Percentiles rank a stretch among this genome's conserved stretches.
These are phyloP conservation scores for Naganishia sp. DNA, from an alignment of 1,284 basidiomycete species.

Conservation along the genomic window DNA sequence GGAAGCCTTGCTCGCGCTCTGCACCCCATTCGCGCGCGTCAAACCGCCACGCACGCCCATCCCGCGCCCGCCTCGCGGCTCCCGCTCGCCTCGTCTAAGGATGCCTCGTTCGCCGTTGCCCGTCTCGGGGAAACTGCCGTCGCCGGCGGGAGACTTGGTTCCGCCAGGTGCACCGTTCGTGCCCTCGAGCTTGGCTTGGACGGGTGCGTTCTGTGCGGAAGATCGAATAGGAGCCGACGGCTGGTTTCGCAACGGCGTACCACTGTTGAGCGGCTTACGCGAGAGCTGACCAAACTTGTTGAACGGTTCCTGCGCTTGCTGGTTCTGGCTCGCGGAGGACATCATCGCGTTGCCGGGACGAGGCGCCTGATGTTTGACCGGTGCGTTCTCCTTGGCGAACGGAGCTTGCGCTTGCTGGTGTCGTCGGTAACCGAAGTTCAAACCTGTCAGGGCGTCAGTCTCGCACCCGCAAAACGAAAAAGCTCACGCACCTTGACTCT, in stretches of 20 bases:
- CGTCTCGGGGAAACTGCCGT: background rate
- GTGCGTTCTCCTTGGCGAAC: conserved; percentile 36
- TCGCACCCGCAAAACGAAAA: conserved; percentile 1
- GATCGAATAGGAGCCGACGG: conserved; percentile 29
- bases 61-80: conserved; percentile 5
- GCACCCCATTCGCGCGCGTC: conserved; percentile 22
- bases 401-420: conserved; percentile 33
- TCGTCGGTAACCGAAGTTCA: conserved; percentile 76
- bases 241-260: conserved; percentile 12
- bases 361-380: conserved; percentile 41
- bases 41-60: conserved; percentile 14
- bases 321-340: background rate
- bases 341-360: conserved; percentile 39
- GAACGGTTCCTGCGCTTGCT: conserved; percentile 12
- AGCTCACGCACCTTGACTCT: conserved; percentile 71
- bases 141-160: background rate
- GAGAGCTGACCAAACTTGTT: conserved; percentile 18
- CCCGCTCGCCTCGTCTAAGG: conserved; percentile 17
- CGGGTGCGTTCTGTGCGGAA: conserved; percentile 6
- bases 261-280: conserved; percentile 22
- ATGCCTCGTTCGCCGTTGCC: conserved; percentile 7
- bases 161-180: conserved; percentile 10
- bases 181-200: conserved; percentile 2
- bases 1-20: conserved; percentile 42
- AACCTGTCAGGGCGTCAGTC: conserved; percentile 60